Conservation (phyloP, 176 grass and related monocot genomes). For the Phyllostachys edulis region DNA sequence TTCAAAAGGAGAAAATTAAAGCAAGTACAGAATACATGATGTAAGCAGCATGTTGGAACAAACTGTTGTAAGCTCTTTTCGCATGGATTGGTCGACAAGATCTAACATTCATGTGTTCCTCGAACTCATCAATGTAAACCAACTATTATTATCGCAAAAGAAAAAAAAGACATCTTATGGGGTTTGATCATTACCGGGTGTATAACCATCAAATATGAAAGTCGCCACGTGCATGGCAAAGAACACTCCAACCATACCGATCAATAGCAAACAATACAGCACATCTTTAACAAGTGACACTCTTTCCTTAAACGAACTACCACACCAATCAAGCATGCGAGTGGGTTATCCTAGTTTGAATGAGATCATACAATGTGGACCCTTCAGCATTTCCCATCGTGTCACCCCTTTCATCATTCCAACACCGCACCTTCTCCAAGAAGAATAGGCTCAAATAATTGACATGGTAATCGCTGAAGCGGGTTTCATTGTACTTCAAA, state of each 20-base stretch:
- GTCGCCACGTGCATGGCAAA: not conserved
- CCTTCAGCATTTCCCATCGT: conserved; percentile 93
- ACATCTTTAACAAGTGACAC: conserved; percentile 87
- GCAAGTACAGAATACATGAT: not conserved
- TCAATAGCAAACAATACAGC: conserved; percentile 87
- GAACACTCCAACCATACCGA: conserved; percentile 51
- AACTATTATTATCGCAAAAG: conserved; percentile 93
- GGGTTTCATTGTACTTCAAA: conserved; percentile 80
- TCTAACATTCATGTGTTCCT: conserved; percentile 71
- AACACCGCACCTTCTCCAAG: conserved; percentile 93
- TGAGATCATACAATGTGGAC: conserved; percentile 89
- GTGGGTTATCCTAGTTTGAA: conserved; percentile 93
- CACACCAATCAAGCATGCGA: conserved; percentile 76
- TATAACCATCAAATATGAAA: conserved; percentile 22
- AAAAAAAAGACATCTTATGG: not conserved
- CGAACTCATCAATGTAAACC: conserved; percentile 98
- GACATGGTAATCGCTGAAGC: conserved; percentile 73
- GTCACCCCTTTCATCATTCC: conserved; percentile 82
- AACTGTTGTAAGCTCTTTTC: conserved; percentile 84
- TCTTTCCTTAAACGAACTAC: conserved; percentile 77
- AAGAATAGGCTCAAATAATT: conserved; percentile 90
- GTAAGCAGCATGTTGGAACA: conserved; percentile 35
- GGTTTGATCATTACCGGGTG: not conserved
- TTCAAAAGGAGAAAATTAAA: conserved; percentile 6
- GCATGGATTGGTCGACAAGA: conserved; percentile 80